Conservation (phyloP, 768 basidiomycete genomes). For the Hysterangium stoloniferum region DNA sequence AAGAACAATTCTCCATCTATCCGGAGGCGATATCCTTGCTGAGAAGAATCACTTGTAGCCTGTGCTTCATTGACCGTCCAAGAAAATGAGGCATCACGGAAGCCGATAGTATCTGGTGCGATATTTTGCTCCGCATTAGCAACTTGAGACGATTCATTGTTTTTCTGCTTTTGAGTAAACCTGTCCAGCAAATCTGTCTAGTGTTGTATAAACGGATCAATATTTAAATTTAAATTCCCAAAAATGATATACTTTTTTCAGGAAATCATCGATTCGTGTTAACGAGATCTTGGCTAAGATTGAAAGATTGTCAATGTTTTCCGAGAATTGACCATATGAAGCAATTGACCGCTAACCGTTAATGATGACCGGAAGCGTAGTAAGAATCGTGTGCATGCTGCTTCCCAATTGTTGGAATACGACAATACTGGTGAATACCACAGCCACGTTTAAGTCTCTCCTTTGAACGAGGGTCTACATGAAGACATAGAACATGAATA, state of each 20-base stretch:
- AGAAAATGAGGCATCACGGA: slow-evolving; percentile 16
- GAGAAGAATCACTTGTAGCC: no score
- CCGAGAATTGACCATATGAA: not conserved
- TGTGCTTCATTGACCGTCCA: slow-evolving; percentile 27
- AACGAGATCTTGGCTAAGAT: slow-evolving; percentile 26
- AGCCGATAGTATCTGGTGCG: not conserved
- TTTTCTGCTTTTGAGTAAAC: slow-evolving; percentile 1
- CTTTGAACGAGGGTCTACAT: not conserved
- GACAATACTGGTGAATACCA: slow-evolving; percentile 29
- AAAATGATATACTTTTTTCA: slow-evolving; percentile 16
- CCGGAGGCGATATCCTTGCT: not conserved
- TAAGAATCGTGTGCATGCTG: slow-evolving; percentile 15
- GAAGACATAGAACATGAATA: not conserved
- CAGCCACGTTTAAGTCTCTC: not conserved
- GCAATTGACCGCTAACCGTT: not conserved
- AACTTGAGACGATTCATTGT: not conserved
- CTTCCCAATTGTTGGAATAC: slow-evolving; percentile 31
- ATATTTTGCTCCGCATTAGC: slow-evolving; percentile 1
- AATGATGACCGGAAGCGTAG: not conserved
- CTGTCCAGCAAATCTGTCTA: slow-evolving; percentile 1
- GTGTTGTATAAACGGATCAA: not conserved
- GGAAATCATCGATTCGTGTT: slow-evolving; percentile 29
- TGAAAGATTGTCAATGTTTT: slow-evolving; percentile 4
- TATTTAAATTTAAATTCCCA: no score
- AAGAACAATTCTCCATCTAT: slow-evolving; percentile 10